These are phyloP conservation scores for Pichia sp. DNA, from an alignment of 1,139 yeast genomes.

Conservation along the genomic window DNA sequence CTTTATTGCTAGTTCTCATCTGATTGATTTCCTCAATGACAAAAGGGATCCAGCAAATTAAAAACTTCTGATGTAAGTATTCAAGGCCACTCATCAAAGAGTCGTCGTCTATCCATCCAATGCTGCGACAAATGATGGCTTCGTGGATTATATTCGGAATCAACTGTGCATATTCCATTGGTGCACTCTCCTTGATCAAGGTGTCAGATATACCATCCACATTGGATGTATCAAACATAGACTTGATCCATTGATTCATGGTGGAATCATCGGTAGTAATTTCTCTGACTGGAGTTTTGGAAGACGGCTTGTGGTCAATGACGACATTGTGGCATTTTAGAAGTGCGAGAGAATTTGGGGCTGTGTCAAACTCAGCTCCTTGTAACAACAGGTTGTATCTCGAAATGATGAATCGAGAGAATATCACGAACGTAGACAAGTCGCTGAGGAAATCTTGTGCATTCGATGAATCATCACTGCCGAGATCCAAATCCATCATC, in stretches of 20 bases:
- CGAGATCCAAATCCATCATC: constrained; percentile 25
- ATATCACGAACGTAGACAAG: constrained; percentile 52
- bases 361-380: background rate
- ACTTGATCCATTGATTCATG: constrained; percentile 70
- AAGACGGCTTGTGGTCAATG: too few relatives aligned
- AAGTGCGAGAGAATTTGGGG: constrained; percentile 8
- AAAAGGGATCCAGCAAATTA: constrained; percentile 38
- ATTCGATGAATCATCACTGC: constrained; percentile 33
- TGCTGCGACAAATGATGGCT: constrained; percentile 54
- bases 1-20: constrained; percentile 15
- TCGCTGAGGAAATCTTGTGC: constrained; percentile 66
- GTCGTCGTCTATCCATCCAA: constrained; percentile 45
- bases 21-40: constrained; percentile 28
- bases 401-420: constrained; percentile 39
- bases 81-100: constrained; percentile 51
- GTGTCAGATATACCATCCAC: constrained; percentile 86
- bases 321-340: too few relatives aligned
- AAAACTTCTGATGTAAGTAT: constrained; percentile 56
- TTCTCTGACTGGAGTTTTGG: constrained; percentile 1
- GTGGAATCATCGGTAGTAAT: constrained; percentile 33
- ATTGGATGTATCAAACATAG: constrained; percentile 52
- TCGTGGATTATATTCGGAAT: constrained; percentile 73
- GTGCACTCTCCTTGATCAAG: constrained; percentile 56
- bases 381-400: constrained; percentile 29
- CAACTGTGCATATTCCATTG: constrained; percentile 60